A percentile compares a stretch with the other conserved stretches of the same genome.
These are phyloP conservation scores for Bipolaris oryzae DNA, from an alignment of 2,329 filamentous ascomycete genomes.

Conservation along the genomic window DNA sequence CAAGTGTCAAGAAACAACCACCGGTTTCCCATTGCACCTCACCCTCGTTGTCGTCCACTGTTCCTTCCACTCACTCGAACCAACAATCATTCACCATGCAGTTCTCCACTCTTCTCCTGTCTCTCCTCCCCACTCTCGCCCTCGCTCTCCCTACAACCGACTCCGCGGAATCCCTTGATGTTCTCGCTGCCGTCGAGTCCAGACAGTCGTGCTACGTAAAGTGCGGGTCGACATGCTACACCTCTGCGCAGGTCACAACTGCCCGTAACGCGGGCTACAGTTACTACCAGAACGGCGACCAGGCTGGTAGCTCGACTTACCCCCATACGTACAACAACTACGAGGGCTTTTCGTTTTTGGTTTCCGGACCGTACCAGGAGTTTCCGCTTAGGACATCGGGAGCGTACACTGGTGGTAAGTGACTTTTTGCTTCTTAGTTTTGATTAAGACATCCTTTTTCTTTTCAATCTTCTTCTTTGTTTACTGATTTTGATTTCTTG, in stretches of 20 bases:
- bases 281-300: slow-evolving; percentile 53
- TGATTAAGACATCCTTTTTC: neutral
- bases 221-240: slow-evolving; percentile 63
- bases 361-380: slow-evolving; percentile 66
- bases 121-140: neutral
- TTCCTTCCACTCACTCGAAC: neutral
- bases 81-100: neutral
- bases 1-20: no score
- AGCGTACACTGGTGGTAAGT: slow-evolving; percentile 62
- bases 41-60: slow-evolving; percentile 7
- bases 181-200: slow-evolving; percentile 36
- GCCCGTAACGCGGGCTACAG: slow-evolving; percentile 60
- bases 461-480: neutral
- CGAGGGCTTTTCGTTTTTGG: slow-evolving; percentile 66
- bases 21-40: no score
- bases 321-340: slow-evolving; percentile 67
- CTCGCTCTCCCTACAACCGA: slow-evolving; percentile 31
- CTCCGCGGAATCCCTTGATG: slow-evolving; percentile 23
- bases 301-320: slow-evolving; percentile 55
- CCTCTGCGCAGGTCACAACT: slow-evolving; percentile 54
- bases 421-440: no score
- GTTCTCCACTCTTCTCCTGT: slow-evolving; percentile 15
- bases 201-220: slow-evolving; percentile 55
- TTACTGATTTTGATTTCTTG: neutral
- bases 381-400: slow-evolving; percentile 63